Percentiles rank a stretch among this genome's conserved stretches.
phyloP scores from a whole-genome alignment of 441 rosid species.

The Aleurites moluccanus region DNA sequence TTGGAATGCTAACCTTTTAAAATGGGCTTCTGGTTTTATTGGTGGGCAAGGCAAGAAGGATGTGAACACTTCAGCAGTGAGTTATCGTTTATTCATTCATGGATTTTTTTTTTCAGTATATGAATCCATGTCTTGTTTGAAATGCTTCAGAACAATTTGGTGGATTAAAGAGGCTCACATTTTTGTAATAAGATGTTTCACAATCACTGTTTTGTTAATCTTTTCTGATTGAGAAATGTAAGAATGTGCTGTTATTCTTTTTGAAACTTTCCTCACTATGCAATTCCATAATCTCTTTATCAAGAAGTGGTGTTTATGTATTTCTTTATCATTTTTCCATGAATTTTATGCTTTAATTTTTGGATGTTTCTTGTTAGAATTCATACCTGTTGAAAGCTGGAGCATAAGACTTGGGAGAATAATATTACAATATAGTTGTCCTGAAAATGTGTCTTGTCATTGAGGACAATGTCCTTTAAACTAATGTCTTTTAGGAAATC shows the following conservation, averaged over 20 bases:
- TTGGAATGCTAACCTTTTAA: slow-evolving; percentile 92
- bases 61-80: slow-evolving; percentile 38
- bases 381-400: not conserved
- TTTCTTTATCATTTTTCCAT: not conserved
- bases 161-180: slow-evolving; percentile 6
- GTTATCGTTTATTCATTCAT: slow-evolving; percentile 20
- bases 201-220: not conserved
- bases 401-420: not conserved
- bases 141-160: not conserved
- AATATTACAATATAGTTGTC: not conserved
- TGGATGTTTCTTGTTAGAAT: not conserved
- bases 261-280: not conserved
- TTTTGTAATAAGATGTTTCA: not conserved
- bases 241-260: not conserved
- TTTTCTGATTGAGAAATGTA: not conserved
- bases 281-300: not conserved
- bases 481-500: not conserved
- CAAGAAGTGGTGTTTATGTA: not conserved
- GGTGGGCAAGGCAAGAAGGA: slow-evolving; percentile 66
- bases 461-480: not conserved
- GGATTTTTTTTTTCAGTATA: not conserved
- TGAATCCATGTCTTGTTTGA: not conserved
- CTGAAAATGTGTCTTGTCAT: not conserved
- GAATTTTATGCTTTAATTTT: slow-evolving; percentile 4
- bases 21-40: slow-evolving; percentile 95